Evolutionary conservation across 805 yeast species (phyloP).

Genomic region (Candida khao-thaluensis): DNA sequence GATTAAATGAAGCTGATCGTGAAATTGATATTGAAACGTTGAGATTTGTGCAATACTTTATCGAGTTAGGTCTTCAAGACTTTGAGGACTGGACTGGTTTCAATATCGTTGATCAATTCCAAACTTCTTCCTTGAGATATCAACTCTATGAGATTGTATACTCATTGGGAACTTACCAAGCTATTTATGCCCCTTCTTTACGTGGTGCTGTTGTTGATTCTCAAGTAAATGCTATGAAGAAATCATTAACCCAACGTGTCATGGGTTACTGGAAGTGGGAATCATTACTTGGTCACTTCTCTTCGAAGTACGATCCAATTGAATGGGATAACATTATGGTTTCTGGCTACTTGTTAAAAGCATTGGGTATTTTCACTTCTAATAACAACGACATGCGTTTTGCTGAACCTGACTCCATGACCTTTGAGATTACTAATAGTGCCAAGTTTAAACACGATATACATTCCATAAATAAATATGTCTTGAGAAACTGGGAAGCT

Average conservation of each 20-base stretch:
- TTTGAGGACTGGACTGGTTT: conserved; percentile 13
- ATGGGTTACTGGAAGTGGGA: conserved; percentile 14
- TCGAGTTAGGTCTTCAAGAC: conserved; percentile 13
- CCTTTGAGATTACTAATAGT: conserved; percentile 10
- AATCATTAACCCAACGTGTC: conserved; percentile 10
- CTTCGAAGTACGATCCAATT: conserved; percentile 10
- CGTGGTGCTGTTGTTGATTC: conserved; percentile 12
- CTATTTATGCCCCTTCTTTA: conserved; percentile 12
- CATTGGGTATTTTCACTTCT: conserved; percentile 8
- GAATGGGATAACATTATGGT: conserved; percentile 12
- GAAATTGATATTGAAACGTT: conserved; percentile 8
- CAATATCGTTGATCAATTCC: conserved; percentile 4
- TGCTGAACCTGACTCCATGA: conserved; percentile 10
- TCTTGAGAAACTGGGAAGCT: conserved; percentile 13
- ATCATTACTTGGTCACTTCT: conserved; percentile 10
- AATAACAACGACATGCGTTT: conserved; percentile 9
- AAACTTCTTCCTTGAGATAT: conserved; percentile 11
- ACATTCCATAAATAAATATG: conserved; percentile 13
- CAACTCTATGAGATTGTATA: conserved; percentile 13
- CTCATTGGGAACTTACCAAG: conserved; percentile 10
- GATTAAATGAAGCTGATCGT: conserved; percentile 9
- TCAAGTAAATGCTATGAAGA: conserved; percentile 10
- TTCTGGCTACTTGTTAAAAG: conserved; percentile 12
- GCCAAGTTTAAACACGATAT: conserved; percentile 11
- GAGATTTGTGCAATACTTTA: conserved; percentile 10